Evolutionary conservation across 345 rosid species (phyloP).

Genomic region (Salix arbutifolia): DNA sequence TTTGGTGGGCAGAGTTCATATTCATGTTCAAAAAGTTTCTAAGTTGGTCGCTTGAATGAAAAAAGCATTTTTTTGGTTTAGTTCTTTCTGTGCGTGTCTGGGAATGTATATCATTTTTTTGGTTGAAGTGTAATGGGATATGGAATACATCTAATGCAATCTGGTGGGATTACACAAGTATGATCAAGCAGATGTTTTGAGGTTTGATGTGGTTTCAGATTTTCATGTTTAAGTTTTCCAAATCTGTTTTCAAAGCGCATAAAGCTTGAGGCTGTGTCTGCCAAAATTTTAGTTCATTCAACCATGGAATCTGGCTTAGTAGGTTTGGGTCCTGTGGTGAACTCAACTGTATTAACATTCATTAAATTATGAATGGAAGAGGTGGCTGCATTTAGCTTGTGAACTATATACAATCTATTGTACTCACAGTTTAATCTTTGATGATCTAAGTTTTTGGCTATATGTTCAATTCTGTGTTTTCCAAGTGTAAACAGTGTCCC

Average conservation of each 20-base stretch:
- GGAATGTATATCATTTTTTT: background rate
- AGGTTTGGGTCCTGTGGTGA: background rate
- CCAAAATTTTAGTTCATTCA: background rate
- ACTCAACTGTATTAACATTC: background rate
- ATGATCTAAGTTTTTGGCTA: background rate
- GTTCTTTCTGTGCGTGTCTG: background rate
- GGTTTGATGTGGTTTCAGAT: background rate
- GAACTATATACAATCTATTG: background rate
- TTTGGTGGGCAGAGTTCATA: background rate
- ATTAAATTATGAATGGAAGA: background rate
- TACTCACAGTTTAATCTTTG: background rate
- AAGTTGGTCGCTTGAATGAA: background rate
- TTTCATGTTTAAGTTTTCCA: background rate
- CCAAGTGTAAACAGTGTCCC: background rate
- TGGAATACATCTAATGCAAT: background rate
- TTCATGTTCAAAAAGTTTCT: background rate
- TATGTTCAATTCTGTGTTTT: background rate
- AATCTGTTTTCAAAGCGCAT: background rate
- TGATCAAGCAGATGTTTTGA: background rate
- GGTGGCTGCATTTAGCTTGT: background rate
- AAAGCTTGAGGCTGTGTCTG: background rate
- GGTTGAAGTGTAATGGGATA: background rate
- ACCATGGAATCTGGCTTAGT: background rate
- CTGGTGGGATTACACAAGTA: background rate
- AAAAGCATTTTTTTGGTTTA: background rate